Evolutionary conservation across 176 grass and related monocot species (phyloP).

Genomic region (Cymbopogon citratus): DNA sequence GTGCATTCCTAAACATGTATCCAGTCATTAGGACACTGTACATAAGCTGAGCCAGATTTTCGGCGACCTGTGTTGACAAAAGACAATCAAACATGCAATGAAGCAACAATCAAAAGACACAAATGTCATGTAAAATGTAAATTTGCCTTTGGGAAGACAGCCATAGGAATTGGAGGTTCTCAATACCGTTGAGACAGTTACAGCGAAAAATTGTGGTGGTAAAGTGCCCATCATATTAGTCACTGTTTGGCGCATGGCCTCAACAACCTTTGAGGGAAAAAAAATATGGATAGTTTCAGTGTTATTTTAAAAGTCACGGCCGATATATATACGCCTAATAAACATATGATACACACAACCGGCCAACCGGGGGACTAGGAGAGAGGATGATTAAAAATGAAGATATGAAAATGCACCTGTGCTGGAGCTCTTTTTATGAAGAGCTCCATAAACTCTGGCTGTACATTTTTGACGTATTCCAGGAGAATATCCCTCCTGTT

Average conservation of each 20-base stretch:
- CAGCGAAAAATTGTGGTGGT: constrained; percentile 82
- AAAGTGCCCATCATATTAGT: constrained; percentile 96
- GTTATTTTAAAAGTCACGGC: not conserved
- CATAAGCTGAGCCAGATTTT: constrained; percentile 93
- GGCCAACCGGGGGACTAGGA: too few species aligned
- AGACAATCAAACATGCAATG: constrained; percentile 17
- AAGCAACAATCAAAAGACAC: not conserved
- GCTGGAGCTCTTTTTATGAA: constrained; percentile 81
- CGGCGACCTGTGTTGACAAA: constrained; percentile 68
- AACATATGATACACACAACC: not conserved
- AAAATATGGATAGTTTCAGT: not conserved
- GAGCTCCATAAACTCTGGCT: constrained; percentile 95
- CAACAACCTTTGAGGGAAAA: constrained; percentile 55
- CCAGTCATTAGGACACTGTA: constrained; percentile 97
- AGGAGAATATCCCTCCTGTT: constrained; percentile 82
- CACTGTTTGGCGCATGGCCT: constrained; percentile 95
- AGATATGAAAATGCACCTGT: constrained; percentile 54
- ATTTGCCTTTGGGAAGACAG: not conserved
- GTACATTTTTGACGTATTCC: constrained; percentile 81
- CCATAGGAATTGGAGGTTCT: not conserved
- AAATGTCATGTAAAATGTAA: not conserved
- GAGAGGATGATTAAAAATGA: not conserved
- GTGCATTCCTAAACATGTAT: constrained; percentile 97
- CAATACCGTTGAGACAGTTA: constrained; percentile 91
- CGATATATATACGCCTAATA: not conserved